Percentiles rank a stretch among this genome's conserved stretches.
Evolutionary conservation across 1,139 yeast species (phyloP).

Genomic region (Nakaseomyces kungkrabaensis): DNA sequence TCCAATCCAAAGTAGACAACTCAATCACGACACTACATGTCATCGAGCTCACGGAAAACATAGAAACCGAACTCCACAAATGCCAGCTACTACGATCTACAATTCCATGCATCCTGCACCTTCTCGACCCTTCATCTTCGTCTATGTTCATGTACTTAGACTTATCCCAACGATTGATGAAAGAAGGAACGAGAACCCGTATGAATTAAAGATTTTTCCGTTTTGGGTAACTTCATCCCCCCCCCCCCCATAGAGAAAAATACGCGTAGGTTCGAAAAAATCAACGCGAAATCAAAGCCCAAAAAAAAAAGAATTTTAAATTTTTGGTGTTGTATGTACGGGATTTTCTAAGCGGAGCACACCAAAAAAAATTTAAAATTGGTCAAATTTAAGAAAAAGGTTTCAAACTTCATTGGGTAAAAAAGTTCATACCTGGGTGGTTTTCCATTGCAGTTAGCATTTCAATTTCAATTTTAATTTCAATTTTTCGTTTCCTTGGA

Average conservation of each 20-base stretch:
- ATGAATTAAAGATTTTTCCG: background rate
- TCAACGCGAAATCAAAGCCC: background rate
- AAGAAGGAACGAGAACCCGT: background rate
- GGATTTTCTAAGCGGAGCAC: too few species aligned
- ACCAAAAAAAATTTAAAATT: too few species aligned
- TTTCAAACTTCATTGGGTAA: too few species aligned
- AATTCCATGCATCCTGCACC: background rate
- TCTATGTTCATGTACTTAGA: constrained; percentile 1
- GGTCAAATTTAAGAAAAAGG: too few species aligned
- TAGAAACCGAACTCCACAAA: background rate
- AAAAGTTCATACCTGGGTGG: too few species aligned
- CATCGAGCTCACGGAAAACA: background rate
- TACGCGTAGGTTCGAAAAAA: background rate
- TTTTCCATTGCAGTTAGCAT: too few species aligned
- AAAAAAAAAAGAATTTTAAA: too few species aligned
- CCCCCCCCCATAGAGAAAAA: background rate
- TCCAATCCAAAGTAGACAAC: background rate
- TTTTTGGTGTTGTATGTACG: too few species aligned
- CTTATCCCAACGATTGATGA: constrained; percentile 1
- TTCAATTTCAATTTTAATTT: too few species aligned
- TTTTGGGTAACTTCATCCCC: background rate
- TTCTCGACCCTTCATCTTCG: background rate
- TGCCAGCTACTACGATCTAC: background rate
- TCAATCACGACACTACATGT: background rate
- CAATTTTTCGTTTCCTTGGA: too few species aligned